Evolutionary conservation across 345 rosid species (phyloP), one percentile per base, ranked within the genome.

Genomic region (Heritiera fomes): DNA sequence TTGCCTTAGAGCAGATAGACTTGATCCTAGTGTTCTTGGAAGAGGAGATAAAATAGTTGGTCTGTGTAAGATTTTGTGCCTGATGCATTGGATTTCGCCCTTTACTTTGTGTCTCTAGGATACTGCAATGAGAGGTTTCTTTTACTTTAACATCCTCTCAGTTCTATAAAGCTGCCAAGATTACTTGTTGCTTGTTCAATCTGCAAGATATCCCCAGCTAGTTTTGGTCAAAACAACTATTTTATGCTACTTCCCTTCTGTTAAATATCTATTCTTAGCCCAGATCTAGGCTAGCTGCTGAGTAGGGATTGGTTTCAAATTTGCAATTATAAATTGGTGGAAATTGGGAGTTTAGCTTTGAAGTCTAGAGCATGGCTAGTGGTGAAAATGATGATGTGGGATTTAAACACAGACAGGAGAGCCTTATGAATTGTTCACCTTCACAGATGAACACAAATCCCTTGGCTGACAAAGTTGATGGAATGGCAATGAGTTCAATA

Each of bases 11-110:
- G 84, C 87, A 75, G 85, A 81, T 81, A 83, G 84, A 80, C 80
- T 85, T 83, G 82, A 81, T 87, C 85, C 84, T 78, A 82, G 78
- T 84, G 87, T 73, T 86, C 84, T 84, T 76, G 67, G 81, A 84
- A 81, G 82, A 79, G 79, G 82, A 81, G 84, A 72, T 72, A 75
- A 75, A 83, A 83, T 83, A 86, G 80, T 86, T 85, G 84, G 81
- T 86, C 80, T 81, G 84, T 77, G 77, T 62, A 76, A 85, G 97
- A 91, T 91, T 87, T 88, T 92, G 88, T 93, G 89, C 93, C 88
- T 86, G 68, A 67, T 86, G 75, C 84, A 84, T 85, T 88, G 86
- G 84, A 85, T 86, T 82, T 86, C 76, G 74, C 47, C 85, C 81
- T 83, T 85, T 84, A 73, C 85, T 83, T 82, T 87, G 86, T 43